These are phyloP conservation scores for Asterella californica DNA, from an alignment of 225 moss, liverwort and hornwort genomes.

Conservation along the genomic window DNA sequence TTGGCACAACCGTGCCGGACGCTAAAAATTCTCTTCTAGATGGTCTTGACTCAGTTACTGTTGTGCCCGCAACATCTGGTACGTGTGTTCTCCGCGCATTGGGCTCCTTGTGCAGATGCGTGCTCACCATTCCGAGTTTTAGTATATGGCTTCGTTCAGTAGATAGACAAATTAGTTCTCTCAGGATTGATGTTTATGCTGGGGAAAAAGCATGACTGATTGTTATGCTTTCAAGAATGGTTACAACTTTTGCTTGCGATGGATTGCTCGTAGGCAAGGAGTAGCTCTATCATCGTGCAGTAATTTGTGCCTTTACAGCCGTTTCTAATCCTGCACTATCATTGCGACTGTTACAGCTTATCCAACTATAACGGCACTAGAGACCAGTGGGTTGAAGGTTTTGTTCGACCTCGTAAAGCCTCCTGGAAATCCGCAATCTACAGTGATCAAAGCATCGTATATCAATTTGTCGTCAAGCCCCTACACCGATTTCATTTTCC, in stretches of 20 bases:
- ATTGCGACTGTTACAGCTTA: conserved; percentile 38
- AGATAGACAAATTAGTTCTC: too few species aligned
- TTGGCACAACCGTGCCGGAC: conserved; percentile 12
- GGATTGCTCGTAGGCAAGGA: too few species aligned
- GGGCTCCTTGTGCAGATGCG: neutral
- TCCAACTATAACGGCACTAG: conserved; percentile 63
- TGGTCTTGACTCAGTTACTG: conserved; percentile 34
- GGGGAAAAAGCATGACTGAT: too few species aligned
- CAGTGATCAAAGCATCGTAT: conserved; percentile 73
- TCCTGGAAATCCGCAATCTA: conserved; percentile 55
- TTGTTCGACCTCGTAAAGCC: conserved; percentile 78
- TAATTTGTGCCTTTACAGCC: neutral
- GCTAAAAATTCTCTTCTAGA: conserved; percentile 33
- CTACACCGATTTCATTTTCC: conserved; percentile 86
- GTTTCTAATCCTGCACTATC: neutral
- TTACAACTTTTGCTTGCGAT: too few species aligned
- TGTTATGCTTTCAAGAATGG: too few species aligned
- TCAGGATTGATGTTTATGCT: too few species aligned
- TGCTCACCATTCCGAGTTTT: neutral
- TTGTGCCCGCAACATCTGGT: conserved; percentile 44
- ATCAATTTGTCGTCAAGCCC: conserved; percentile 63
- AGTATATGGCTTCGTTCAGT: too few species aligned
- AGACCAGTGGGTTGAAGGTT: conserved; percentile 76
- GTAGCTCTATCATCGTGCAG: neutral
- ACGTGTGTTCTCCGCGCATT: neutral